phyloP scores from a whole-genome alignment of 2,329 filamentous ascomycete species.

The Scedosporium boydii region DNA sequence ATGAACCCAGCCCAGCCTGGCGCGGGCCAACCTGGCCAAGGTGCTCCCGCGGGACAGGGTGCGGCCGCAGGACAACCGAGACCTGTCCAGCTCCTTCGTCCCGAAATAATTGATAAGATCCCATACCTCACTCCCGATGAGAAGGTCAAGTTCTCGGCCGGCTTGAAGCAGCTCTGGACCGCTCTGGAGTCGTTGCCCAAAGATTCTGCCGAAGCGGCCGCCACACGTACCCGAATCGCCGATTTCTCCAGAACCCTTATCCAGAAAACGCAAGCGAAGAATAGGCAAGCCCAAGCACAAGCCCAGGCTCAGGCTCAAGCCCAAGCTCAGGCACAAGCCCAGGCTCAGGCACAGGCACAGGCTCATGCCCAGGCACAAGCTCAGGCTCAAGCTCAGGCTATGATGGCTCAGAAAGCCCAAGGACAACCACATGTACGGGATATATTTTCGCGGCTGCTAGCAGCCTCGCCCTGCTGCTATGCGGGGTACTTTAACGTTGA shows the following conservation, averaged over 20 bases:
- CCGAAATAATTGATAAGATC: conserved; percentile 41
- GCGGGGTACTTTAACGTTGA: neutral
- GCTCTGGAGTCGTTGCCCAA: conserved; percentile 37
- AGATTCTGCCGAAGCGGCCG: conserved; percentile 37
- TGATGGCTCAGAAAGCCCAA: conserved; percentile 12
- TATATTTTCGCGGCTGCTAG: no score
- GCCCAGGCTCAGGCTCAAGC: conserved; percentile 11
- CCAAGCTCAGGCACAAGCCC: conserved; percentile 14
- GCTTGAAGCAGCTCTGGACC: conserved; percentile 43
- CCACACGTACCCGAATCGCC: conserved; percentile 46
- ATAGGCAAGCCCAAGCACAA: conserved; percentile 20
- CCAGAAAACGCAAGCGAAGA: conserved; percentile 28
- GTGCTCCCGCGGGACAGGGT: conserved; percentile 12
- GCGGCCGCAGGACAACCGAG: conserved; percentile 8
- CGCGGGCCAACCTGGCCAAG: conserved; percentile 14
- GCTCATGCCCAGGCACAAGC: conserved; percentile 9
- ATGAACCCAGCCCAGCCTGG: conserved; percentile 4
- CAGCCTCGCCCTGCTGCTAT: no score
- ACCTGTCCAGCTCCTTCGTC: conserved; percentile 34
- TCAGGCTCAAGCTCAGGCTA: conserved; percentile 10
- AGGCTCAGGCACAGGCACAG: conserved; percentile 10
- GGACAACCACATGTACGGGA: no score
- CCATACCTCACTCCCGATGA: conserved; percentile 43
- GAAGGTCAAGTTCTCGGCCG: conserved; percentile 48
- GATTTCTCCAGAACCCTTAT: conserved; percentile 52